phyloP scores from a whole-genome alignment of 2,329 filamentous ascomycete genomes.

The Aquanectria penicillioides region DNA sequence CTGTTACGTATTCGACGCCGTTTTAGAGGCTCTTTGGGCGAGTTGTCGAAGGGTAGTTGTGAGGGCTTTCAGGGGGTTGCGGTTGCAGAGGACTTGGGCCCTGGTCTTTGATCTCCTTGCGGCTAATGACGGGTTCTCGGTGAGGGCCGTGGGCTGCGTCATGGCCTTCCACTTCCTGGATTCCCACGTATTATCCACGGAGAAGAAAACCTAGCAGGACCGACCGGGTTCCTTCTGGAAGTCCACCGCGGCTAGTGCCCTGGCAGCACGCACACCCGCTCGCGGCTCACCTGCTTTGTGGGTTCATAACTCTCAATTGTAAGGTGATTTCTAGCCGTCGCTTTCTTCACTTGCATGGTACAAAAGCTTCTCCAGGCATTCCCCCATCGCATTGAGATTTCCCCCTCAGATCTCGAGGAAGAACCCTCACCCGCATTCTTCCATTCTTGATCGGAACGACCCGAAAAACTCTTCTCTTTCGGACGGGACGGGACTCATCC shows the following conservation, averaged over 20 bases:
- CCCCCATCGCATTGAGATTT: neutral
- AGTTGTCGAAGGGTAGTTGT: no score
- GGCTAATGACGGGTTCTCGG: conserved; percentile 42
- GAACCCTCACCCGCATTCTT: neutral
- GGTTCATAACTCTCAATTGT: neutral
- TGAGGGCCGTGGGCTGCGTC: conserved; percentile 28
- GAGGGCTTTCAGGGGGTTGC: neutral
- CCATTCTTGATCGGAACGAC: neutral
- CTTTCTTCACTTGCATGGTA: neutral
- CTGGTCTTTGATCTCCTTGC: conserved; percentile 15
- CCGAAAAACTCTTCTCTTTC: conserved; percentile 9
- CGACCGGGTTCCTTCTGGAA: no score
- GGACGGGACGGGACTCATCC: conserved; percentile 1
- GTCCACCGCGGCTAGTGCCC: conserved; percentile 6
- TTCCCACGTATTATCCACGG: no score
- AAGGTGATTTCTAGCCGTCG: neutral
- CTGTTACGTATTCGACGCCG: conserved; percentile 18
- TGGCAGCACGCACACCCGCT: no score
- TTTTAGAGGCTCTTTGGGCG: conserved; percentile 4
- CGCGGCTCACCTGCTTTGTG: neutral
- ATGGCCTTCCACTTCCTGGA: neutral
- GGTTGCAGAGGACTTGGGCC: neutral
- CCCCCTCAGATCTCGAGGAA: neutral
- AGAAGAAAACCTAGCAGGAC: neutral
- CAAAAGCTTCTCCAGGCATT: no score